Conservation (phyloP, 768 basidiomycete species). For the Russula foetens region DNA sequence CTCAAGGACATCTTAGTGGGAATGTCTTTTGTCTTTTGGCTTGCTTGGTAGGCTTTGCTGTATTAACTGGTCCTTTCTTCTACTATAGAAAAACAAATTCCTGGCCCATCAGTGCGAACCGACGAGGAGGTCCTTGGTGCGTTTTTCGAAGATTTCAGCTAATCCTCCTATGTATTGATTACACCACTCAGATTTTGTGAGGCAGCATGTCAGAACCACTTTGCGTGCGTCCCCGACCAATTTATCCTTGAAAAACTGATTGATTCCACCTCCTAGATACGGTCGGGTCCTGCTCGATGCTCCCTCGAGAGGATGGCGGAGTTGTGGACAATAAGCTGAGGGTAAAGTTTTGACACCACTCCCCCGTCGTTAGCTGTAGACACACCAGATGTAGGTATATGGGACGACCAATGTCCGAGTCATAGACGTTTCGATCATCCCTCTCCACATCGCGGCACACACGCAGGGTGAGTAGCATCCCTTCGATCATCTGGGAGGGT, state of each 20-base stretch:
- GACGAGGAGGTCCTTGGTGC: constrained; percentile 13
- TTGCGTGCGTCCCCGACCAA: constrained; percentile 1
- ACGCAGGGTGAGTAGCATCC: constrained; percentile 10
- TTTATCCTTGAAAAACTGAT: too few species aligned
- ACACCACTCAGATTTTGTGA: background rate
- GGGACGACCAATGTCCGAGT: constrained; percentile 26
- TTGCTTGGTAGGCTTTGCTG: too few species aligned
- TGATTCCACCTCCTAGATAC: constrained; percentile 3
- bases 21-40: background rate
- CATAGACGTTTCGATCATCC: constrained; percentile 26
- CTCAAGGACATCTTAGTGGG: constrained; percentile 16
- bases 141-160: background rate
- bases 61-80: background rate
- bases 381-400: constrained; percentile 20
- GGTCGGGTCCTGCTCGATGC: constrained; percentile 15
- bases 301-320: constrained; percentile 15
- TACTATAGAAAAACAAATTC: background rate
- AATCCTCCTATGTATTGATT: background rate
- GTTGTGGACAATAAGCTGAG: constrained; percentile 18
- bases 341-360: background rate
- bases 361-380: background rate
- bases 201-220: background rate
- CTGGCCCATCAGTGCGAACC: constrained; percentile 10
- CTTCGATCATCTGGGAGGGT: background rate
- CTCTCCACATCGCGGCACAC: constrained; percentile 25